Evolutionary conservation across 305 asterid genomes (phyloP).

Genomic region (Fraxinus ornus): DNA sequence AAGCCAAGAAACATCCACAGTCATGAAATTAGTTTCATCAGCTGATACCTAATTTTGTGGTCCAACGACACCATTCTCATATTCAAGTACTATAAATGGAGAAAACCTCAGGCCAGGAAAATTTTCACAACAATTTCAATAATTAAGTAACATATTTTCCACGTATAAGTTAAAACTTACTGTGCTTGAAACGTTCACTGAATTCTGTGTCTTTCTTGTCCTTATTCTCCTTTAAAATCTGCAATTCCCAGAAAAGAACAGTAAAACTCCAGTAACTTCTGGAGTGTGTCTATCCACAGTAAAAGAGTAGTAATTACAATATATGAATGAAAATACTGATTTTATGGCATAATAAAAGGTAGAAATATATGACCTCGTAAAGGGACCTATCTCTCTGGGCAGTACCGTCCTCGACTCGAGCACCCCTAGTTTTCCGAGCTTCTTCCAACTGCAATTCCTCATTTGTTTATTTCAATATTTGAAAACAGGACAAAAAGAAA

Average conservation of each 20-base stretch:
- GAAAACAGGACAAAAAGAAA: background rate
- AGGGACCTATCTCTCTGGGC: conserved; percentile 93
- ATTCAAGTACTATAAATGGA: conserved; percentile 10
- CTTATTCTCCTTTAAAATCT: conserved; percentile 83
- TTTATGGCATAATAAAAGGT: background rate
- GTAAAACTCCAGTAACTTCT: conserved; percentile 4
- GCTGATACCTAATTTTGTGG: background rate
- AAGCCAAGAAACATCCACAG: conserved; percentile 5
- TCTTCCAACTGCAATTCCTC: conserved; percentile 64
- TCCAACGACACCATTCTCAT: conserved; percentile 4
- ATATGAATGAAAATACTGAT: background rate
- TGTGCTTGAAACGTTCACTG: conserved; percentile 86
- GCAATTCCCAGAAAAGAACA: conserved; percentile 25
- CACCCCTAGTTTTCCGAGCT: conserved; percentile 68
- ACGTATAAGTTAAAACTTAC: conserved; percentile 41
- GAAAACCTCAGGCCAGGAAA: background rate
- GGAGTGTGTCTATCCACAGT: background rate
- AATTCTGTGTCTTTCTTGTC: conserved; percentile 90
- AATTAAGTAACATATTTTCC: conserved; percentile 1
- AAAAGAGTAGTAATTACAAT: background rate
- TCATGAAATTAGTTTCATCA: conserved; percentile 2
- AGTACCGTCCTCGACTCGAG: conserved; percentile 94
- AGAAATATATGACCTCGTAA: conserved; percentile 52
- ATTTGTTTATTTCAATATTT: background rate
- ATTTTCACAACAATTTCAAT: background rate